A percentile compares a stretch with the other conserved stretches of the same genome.
phyloP scores from a whole-genome alignment of 441 rosid species.

The California macrophylla region DNA sequence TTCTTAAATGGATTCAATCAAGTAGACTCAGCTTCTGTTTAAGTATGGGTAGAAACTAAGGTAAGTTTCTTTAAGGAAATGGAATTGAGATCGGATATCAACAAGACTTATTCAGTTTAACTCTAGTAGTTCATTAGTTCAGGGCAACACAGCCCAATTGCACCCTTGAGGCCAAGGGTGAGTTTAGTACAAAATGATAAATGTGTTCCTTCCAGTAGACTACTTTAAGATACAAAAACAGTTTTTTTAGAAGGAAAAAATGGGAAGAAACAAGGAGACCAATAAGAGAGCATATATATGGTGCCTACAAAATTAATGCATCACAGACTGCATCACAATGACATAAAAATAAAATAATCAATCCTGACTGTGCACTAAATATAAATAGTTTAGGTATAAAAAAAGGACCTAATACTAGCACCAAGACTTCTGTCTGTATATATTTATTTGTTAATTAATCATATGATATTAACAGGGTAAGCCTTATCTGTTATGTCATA shows the following conservation, averaged over 20 bases:
- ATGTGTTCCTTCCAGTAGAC: neutral
- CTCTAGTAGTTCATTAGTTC: neutral
- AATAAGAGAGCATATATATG: neutral
- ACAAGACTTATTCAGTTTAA: neutral
- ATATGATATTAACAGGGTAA: neutral
- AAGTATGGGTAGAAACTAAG: neutral
- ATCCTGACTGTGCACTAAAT: neutral
- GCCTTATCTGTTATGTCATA: conserved; percentile 12
- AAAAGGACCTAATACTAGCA: conserved; percentile 1
- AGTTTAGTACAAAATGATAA: neutral
- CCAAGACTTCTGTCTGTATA: neutral
- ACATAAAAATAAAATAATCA: neutral
- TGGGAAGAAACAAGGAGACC: neutral
- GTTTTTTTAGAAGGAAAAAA: neutral
- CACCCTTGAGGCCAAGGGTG: neutral
- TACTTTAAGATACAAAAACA: neutral
- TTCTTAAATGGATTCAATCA: neutral
- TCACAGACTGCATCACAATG: neutral
- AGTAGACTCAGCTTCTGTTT: neutral
- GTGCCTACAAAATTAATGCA: neutral
- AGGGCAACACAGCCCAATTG: neutral
- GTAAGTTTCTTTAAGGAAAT: neutral
- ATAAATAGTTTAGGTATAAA: neutral
- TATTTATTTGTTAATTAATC: neutral
- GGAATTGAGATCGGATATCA: neutral